phyloP scores from a whole-genome alignment of 164 flowering plant genomes.

The Platanus orientalis region DNA sequence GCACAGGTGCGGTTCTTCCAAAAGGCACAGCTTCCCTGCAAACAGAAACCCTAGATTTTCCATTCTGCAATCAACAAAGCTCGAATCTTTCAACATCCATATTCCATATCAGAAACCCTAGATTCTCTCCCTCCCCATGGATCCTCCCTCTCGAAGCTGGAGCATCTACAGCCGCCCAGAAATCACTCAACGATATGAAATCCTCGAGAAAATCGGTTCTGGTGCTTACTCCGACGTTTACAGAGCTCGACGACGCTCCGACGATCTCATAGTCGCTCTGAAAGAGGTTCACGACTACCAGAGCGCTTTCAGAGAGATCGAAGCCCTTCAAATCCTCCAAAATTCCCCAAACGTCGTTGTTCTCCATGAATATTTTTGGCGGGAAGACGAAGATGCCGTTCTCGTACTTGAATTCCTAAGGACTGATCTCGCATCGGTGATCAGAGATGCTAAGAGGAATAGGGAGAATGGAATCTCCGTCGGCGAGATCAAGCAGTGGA shows the following conservation, averaged over 20 bases:
- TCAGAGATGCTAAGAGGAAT: constrained; percentile 49
- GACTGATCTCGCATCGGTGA: constrained; percentile 63
- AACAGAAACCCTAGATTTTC: neutral
- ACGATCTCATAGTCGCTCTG: constrained; percentile 62
- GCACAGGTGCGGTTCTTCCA: neutral
- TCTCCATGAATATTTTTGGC: constrained; percentile 82
- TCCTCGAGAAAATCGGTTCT: constrained; percentile 68
- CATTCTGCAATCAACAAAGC: neutral
- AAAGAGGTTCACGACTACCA: constrained; percentile 92
- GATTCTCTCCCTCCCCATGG: constrained; percentile 1
- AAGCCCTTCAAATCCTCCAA: constrained; percentile 67
- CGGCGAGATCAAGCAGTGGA: constrained; percentile 82
- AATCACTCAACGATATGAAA: constrained; percentile 60
- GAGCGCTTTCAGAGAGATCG: constrained; percentile 80
- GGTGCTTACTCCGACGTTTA: constrained; percentile 93
- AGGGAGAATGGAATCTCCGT: constrained; percentile 38
- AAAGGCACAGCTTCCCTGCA: neutral
- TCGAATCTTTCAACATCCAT: neutral
- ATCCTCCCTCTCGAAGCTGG: constrained; percentile 59
- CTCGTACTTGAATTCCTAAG: constrained; percentile 73
- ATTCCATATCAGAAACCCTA: neutral
- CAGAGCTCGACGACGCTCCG: constrained; percentile 59
- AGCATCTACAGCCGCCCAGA: constrained; percentile 79
- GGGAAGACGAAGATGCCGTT: constrained; percentile 82
- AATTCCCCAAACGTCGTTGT: constrained; percentile 62